phyloP scores from a whole-genome alignment of 495 filamentous ascomycete genomes.

The Hyaloscypha hepaticicola region DNA sequence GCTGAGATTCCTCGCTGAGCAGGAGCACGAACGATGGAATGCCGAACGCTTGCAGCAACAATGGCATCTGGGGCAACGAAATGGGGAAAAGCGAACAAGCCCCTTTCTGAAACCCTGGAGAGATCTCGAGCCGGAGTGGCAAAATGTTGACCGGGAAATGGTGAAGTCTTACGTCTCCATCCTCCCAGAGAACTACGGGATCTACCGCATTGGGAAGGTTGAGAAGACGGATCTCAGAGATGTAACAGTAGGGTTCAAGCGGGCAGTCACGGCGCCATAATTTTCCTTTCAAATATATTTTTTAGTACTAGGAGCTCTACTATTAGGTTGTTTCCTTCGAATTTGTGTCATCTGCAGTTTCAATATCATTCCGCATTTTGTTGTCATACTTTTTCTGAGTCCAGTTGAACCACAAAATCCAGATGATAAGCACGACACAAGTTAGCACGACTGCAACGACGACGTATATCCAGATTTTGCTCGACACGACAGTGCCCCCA shows the following conservation, averaged over 20 bases:
- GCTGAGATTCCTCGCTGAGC: not conserved
- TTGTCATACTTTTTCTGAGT: too few species aligned
- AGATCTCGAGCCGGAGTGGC: conserved; percentile 6
- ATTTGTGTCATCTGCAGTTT: too few species aligned
- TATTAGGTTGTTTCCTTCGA: too few species aligned
- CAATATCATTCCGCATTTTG: too few species aligned
- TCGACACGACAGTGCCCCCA: too few species aligned
- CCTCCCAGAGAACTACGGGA: conserved; percentile 2
- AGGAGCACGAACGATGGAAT: conserved; percentile 11
- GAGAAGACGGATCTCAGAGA: not conserved
- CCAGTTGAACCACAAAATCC: too few species aligned
- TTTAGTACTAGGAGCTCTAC: too few species aligned
- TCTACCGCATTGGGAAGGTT: not conserved
- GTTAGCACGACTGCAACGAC: too few species aligned
- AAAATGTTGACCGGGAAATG: conserved; percentile 5
- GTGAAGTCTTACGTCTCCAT: not conserved
- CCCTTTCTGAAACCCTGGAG: conserved; percentile 6
- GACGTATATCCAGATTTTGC: too few species aligned
- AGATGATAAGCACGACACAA: too few species aligned
- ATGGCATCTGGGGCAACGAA: conserved; percentile 1
- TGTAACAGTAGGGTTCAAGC: not conserved
- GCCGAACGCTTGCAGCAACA: conserved; percentile 8
- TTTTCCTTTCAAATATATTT: too few species aligned
- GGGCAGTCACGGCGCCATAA: too few species aligned
- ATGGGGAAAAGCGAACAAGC: conserved; percentile 6